Evolutionary conservation across 2,329 filamentous ascomycete genomes (phyloP).

Genomic region (Chaetomium olivaceum): DNA sequence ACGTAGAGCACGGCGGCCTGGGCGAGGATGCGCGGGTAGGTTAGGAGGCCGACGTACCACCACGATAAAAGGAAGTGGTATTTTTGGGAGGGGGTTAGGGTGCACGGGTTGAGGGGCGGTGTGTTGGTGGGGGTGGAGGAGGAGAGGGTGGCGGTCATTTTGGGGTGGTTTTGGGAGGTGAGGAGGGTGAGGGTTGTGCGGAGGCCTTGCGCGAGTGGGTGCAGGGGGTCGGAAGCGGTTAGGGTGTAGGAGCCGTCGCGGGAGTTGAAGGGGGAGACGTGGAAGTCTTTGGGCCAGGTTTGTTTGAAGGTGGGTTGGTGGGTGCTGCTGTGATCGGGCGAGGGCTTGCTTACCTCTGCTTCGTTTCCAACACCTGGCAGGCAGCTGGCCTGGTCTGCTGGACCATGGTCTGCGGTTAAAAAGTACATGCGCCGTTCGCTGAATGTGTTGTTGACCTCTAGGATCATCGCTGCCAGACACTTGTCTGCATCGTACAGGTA

Average conservation of each 20-base stretch:
- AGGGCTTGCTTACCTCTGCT: neutral
- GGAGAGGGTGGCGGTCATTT: conserved; percentile 61
- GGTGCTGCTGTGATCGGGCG: too few species aligned
- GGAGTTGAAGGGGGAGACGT: conserved; percentile 74
- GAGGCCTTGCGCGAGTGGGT: conserved; percentile 47
- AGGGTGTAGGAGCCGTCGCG: conserved; percentile 57
- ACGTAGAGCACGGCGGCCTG: conserved; percentile 62
- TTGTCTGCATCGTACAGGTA: conserved; percentile 66
- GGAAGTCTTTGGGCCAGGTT: conserved; percentile 69
- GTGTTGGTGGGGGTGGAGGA: conserved; percentile 44
- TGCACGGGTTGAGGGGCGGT: conserved; percentile 49
- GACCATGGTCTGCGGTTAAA: conserved; percentile 40
- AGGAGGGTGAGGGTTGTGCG: conserved; percentile 58
- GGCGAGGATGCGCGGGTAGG: conserved; percentile 64
- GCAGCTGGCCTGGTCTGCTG: neutral
- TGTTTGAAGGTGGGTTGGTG: conserved; percentile 45
- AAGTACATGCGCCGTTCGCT: conserved; percentile 69
- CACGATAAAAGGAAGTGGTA: conserved; percentile 54
- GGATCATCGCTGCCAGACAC: conserved; percentile 62
- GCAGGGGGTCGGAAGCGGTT: conserved; percentile 50
- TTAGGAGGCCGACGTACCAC: conserved; percentile 69
- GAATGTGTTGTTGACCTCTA: conserved; percentile 78
- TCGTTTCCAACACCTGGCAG: neutral
- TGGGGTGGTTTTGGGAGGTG: conserved; percentile 61
- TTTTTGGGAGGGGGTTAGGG: conserved; percentile 47